These are phyloP conservation scores for Pichia cactophila DNA, from an alignment of 1,139 yeast genomes.

Conservation along the genomic window DNA sequence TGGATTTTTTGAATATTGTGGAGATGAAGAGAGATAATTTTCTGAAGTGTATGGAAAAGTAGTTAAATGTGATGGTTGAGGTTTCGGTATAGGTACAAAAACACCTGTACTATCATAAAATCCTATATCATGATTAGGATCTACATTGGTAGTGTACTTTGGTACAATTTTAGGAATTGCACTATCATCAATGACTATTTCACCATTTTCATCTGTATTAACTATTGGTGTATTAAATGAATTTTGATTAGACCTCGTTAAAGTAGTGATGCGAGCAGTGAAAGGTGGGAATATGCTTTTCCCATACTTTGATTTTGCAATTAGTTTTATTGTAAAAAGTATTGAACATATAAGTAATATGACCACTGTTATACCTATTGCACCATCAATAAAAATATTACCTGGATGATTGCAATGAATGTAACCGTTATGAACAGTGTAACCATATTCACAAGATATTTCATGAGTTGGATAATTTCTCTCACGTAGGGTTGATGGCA, in stretches of 20 bases:
- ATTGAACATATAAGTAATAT: not conserved
- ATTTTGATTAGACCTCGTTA: not conserved
- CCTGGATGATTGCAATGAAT: not conserved
- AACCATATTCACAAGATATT: not conserved
- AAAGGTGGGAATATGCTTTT: not conserved
- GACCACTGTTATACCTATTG: not conserved
- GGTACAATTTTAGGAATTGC: slow-evolving; percentile 5
- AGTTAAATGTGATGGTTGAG: not conserved
- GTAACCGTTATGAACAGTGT: not conserved
- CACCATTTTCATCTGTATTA: not conserved
- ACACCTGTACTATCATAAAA: slow-evolving; percentile 1
- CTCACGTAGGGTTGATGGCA: not conserved
- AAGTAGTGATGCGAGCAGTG: not conserved
- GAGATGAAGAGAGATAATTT: not conserved
- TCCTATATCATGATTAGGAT: slow-evolving; percentile 3
- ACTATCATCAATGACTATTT: not conserved
- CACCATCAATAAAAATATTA: not conserved
- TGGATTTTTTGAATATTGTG: not conserved
- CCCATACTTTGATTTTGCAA: not conserved
- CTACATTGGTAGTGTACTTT: slow-evolving; percentile 20
- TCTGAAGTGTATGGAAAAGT: not conserved
- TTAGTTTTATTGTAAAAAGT: not conserved
- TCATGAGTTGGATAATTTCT: not conserved
- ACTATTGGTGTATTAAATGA: not conserved
- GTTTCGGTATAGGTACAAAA: not conserved